phyloP scores from a whole-genome alignment of 140 eudicot genomes.

The Stevia rebaudiana region DNA sequence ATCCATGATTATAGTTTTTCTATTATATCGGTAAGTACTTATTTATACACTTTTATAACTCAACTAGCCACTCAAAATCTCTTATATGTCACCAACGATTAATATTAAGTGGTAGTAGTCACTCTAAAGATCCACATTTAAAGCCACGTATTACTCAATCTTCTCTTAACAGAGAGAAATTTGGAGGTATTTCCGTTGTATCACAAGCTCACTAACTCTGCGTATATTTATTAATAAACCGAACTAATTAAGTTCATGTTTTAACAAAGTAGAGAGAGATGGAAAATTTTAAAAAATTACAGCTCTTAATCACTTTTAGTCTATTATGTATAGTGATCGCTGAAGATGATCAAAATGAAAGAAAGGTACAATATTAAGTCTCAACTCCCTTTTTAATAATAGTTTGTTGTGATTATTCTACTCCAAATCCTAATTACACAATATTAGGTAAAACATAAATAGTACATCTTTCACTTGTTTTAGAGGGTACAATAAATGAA shows the following conservation, averaged over 20 bases:
- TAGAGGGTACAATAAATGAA: too few species aligned
- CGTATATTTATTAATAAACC: constrained; percentile 3
- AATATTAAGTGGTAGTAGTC: constrained; percentile 14
- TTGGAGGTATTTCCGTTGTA: constrained; percentile 21
- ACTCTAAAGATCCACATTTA: constrained; percentile 36
- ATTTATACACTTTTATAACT: background rate
- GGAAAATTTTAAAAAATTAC: constrained; percentile 9
- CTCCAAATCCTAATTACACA: background rate
- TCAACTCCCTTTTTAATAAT: too few species aligned
- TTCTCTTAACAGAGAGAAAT: constrained; percentile 23
- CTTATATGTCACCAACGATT: background rate
- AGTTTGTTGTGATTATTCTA: background rate
- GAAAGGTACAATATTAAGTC: constrained; percentile 40
- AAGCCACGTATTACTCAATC: constrained; percentile 37
- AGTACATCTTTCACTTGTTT: too few species aligned
- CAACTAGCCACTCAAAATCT: background rate
- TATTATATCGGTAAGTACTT: background rate
- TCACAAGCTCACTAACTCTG: constrained; percentile 13
- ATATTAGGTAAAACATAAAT: background rate
- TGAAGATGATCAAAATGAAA: constrained; percentile 28
- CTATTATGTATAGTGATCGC: constrained; percentile 15
- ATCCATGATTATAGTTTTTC: background rate
- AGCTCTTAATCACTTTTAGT: constrained; percentile 13
- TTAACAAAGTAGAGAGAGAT: constrained; percentile 4
- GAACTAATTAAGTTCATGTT: background rate